Conservation (phyloP, 2,329 filamentous ascomycete species). For the Dendrostoma leiphaemia region DNA sequence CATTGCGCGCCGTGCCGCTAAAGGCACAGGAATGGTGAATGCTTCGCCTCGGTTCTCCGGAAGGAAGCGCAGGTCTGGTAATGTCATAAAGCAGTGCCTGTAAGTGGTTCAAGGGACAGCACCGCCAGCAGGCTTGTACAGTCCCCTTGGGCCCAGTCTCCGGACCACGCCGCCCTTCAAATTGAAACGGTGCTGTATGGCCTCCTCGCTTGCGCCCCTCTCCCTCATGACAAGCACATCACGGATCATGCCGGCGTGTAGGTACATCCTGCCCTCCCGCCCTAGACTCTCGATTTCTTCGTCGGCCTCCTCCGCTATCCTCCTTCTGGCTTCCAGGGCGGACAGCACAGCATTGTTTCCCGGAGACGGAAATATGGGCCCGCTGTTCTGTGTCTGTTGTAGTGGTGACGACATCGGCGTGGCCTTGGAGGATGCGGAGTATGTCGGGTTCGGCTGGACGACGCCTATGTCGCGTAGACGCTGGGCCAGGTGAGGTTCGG, state of each 20-base stretch:
- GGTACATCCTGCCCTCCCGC: constrained; percentile 40
- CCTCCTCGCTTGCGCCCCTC: constrained; percentile 33
- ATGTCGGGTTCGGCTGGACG: constrained; percentile 52
- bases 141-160: constrained; percentile 40
- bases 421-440: constrained; percentile 50
- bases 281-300: constrained; percentile 42
- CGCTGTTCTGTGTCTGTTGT: constrained; percentile 13
- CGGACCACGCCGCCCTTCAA: constrained; percentile 44
- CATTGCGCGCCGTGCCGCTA: too few species aligned
- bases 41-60: too few species aligned
- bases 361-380: constrained; percentile 28
- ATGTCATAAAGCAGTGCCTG: too few species aligned
- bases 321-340: constrained; percentile 47
- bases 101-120: constrained; percentile 3
- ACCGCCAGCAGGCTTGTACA: constrained; percentile 36
- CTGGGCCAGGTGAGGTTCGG: constrained; percentile 44
- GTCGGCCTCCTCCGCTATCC: constrained; percentile 41
- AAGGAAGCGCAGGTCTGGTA: too few species aligned
- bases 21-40: too few species aligned
- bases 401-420: constrained; percentile 13
- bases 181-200: constrained; percentile 46
- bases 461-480: constrained; percentile 55
- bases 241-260: constrained; percentile 46
- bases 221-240: constrained; percentile 45
- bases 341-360: constrained; percentile 44